Base-by-base conservation (phyloP, 768 basidiomycete species). In the Suillus plorans region DNA sequence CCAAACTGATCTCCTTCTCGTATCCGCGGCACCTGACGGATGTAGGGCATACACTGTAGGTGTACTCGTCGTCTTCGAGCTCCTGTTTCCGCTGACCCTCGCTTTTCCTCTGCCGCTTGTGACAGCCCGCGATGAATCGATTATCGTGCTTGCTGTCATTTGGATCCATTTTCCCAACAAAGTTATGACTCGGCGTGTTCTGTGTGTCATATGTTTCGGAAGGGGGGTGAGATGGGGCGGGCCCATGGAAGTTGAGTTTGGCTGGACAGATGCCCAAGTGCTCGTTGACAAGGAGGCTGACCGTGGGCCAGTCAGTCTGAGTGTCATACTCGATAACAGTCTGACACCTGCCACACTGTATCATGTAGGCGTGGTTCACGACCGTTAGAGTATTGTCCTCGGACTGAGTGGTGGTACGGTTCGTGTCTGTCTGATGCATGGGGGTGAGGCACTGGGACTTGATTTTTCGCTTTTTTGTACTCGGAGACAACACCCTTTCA, bases 1-100 rank as follows among this genome's bases (percentile, higher is more conserved):
- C 78, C 20, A 78, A 69, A 37, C 74, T 75, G 59, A 78, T 79
- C 20, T 63, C 66, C 63, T 62, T 77, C 44, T 57, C 10, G 42
- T 77, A 79, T 41, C 70, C 77, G 13, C 39, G 44, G 50, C 77
- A 79, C 4, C 67, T 61, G 4, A 78, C 76, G 34, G 70, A 76
- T 31, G 69, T 74, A 22, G 59, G 62, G 53, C 63, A 68, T 36
- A 77, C 58, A 62, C 68, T 65, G 20, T 58, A 60, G 16, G 72
- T 57, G 47, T 72, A 75, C 50, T 73, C 69, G 67, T 77, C 75
- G 37, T 75, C 67, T 61, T 76, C 71, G 31, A 77, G 75, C 47
- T 68, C 64, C 41, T 42, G 8, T 56, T 71, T 76, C 6, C 75
- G 71, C 49, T 73, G 73, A 22, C 68, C 66, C 16, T 77, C 52